Percentiles rank a stretch among this genome's conserved stretches.
Evolutionary conservation across 805 yeast species (phyloP).

Genomic region (Lipomyces spencermartinsiae): DNA sequence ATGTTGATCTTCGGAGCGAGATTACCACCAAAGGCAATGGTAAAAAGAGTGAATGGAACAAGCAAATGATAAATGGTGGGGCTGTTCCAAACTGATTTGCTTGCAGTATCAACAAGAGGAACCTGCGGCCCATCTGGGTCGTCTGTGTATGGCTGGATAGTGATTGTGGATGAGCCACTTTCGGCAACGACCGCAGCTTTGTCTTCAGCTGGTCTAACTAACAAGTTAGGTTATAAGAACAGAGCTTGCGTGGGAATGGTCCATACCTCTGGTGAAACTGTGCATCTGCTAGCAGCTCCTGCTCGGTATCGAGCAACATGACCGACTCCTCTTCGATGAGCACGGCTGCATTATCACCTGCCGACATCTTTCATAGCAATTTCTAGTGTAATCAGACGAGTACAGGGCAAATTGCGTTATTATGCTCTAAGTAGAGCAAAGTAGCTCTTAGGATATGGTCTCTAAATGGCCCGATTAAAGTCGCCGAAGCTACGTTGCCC

Average conservation of each 20-base stretch:
- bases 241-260: not conserved
- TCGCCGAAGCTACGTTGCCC: not conserved
- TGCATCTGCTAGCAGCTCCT: conserved; percentile 20
- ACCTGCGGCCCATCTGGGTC: conserved; percentile 25
- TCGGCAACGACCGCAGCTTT: conserved; percentile 16
- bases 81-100: not conserved
- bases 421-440: not conserved
- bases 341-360: conserved; percentile 22
- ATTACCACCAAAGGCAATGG: conserved; percentile 32
- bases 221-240: not conserved
- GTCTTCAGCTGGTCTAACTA: conserved; percentile 19
- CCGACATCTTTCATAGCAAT: not conserved
- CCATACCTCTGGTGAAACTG: conserved; percentile 23
- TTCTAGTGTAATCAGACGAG: not conserved
- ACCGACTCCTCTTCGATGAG: conserved; percentile 26
- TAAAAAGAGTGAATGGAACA: conserved; percentile 20
- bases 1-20: conserved; percentile 34
- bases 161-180: conserved; percentile 13
- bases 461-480: not conserved
- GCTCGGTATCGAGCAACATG: conserved; percentile 19
- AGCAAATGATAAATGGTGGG: conserved; percentile 22
- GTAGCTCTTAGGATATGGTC: not conserved
- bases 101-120: conserved; percentile 6
- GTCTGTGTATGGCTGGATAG: conserved; percentile 24
- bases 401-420: not conserved